A percentile compares a stretch with the other conserved stretches of the same genome.
Conservation (phyloP, 129 eudicot species). For the carrot (Daucus carota) region DNA sequence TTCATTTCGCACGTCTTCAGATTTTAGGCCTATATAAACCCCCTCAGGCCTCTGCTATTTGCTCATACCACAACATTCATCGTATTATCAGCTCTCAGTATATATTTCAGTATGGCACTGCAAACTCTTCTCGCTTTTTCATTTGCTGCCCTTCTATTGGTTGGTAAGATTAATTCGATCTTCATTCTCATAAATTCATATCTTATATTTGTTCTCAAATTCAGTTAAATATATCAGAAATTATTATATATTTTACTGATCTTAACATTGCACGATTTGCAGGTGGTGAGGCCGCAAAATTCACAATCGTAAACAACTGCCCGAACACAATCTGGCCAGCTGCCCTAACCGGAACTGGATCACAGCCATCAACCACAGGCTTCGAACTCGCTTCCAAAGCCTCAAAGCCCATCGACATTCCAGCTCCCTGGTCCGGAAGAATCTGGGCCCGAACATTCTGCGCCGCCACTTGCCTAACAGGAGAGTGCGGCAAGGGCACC, state of each 20-base stretch:
- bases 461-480: not conserved
- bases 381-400: not conserved
- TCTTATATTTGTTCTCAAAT: too few relatives aligned
- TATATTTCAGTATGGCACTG: not conserved
- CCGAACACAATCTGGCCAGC: constrained; percentile 1
- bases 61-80: not conserved
- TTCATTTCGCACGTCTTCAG: not conserved
- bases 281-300: not conserved
- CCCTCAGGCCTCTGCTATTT: not conserved
- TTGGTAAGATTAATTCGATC: constrained; percentile 1
- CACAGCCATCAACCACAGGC: not conserved
- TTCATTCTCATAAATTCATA: not conserved
- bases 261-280: not conserved
- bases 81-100: too few relatives aligned
- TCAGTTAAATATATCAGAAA: too few relatives aligned
- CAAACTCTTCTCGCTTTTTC: not conserved
- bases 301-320: not conserved
- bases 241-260: too few relatives aligned
- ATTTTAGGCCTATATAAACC: not conserved
- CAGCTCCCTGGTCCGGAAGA: not conserved
- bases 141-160: not conserved
- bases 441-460: constrained; percentile 1
- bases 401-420: not conserved
- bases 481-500: not conserved
- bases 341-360: not conserved